phyloP scores from a whole-genome alignment of 2,329 filamentous ascomycete species.

The Paecilomyces sp. region DNA sequence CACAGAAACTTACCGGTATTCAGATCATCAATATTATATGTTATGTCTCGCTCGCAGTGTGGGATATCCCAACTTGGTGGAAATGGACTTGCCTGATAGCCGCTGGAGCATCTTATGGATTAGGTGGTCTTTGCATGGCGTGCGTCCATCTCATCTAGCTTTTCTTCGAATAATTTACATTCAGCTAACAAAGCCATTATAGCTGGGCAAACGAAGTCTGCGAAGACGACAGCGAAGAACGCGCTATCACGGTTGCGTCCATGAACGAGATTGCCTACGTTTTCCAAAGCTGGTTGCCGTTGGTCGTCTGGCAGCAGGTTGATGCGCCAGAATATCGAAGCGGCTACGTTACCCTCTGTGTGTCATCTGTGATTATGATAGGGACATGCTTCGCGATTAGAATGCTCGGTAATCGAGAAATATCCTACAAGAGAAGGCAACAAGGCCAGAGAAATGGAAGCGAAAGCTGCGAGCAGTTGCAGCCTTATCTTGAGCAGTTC shows the following conservation, averaged over 20 bases:
- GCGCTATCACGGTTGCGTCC: slow-evolving; percentile 57
- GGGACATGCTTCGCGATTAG: slow-evolving; percentile 43
- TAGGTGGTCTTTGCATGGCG: slow-evolving; percentile 46
- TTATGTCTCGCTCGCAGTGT: slow-evolving; percentile 40
- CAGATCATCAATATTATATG: slow-evolving; percentile 36
- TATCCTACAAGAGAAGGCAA: slow-evolving; percentile 12
- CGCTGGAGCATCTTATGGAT: slow-evolving; percentile 39
- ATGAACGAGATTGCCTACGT: slow-evolving; percentile 68
- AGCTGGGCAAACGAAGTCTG: slow-evolving; percentile 52
- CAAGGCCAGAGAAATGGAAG: background rate
- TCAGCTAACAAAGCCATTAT: background rate
- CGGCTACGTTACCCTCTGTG: slow-evolving; percentile 51
- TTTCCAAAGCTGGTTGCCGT: slow-evolving; percentile 62
- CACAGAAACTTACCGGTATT: background rate
- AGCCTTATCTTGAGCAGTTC: background rate
- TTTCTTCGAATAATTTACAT: background rate
- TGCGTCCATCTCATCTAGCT: slow-evolving; percentile 20
- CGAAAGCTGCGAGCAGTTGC: background rate
- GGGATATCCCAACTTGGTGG: slow-evolving; percentile 48
- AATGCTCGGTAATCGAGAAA: slow-evolving; percentile 2
- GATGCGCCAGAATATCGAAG: slow-evolving; percentile 55
- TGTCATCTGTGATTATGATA: slow-evolving; percentile 45
- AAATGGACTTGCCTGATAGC: slow-evolving; percentile 59
- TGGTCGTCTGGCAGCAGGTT: slow-evolving; percentile 59
- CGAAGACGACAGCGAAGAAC: slow-evolving; percentile 54